A percentile compares a stretch with the other conserved stretches of the same genome.
Conservation (phyloP, 495 filamentous ascomycete genomes). For the Xylaria castorea region DNA sequence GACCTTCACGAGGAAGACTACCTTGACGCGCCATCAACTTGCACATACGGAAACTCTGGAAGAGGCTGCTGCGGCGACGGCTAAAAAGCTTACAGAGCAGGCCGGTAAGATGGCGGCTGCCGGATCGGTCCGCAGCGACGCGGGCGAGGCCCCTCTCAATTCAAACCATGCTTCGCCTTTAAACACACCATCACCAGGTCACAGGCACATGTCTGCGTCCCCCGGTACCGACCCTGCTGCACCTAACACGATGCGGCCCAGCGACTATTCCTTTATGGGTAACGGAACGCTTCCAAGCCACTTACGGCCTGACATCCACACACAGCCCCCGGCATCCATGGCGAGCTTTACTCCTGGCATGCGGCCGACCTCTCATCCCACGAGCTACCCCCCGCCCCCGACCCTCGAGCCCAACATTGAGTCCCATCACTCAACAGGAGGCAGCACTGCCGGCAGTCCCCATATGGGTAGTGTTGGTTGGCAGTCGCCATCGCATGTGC, state of each 20-base stretch:
- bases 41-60: conserved; percentile 95
- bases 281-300: conserved; percentile 80
- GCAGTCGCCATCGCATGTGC: conserved; percentile 73
- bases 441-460: conserved; percentile 72
- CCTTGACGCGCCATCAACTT: conserved; percentile 93
- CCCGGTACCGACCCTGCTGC: conserved; percentile 78
- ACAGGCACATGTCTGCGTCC: conserved; percentile 77
- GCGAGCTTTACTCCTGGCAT: conserved; percentile 65
- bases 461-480: conserved; percentile 76
- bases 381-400: conserved; percentile 78
- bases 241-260: conserved; percentile 74
- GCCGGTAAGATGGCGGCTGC: conserved; percentile 58
- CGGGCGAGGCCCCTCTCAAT: conserved; percentile 66
- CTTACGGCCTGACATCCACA: conserved; percentile 78
- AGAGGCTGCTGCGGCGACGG: conserved; percentile 88
- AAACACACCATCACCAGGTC: conserved; percentile 85
- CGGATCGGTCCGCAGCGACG: conserved; percentile 64
- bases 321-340: conserved; percentile 70
- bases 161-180: conserved; percentile 83
- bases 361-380: conserved; percentile 77
- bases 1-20: conserved; percentile 95
- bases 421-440: conserved; percentile 66
- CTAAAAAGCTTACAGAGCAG: conserved; percentile 60
- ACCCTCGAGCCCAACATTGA: conserved; percentile 89
- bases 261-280: conserved; percentile 72